These are phyloP conservation scores for Mycena kentingensis DNA, from an alignment of 768 basidiomycete species.

Conservation along the genomic window DNA sequence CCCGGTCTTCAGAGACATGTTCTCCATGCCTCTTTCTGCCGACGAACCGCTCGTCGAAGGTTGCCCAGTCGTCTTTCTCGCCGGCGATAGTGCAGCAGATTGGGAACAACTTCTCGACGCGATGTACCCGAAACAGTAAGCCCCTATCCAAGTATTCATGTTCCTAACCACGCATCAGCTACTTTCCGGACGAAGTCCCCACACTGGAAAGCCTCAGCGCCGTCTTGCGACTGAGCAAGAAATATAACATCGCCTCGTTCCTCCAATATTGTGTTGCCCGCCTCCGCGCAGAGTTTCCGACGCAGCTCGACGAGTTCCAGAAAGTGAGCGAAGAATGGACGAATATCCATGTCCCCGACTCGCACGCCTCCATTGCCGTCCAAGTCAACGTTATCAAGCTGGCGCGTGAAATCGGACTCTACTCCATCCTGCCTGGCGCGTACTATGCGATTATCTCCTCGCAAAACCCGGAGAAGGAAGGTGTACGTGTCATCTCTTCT, in stretches of 20 bases:
- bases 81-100: background rate
- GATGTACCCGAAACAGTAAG: background rate
- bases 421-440: background rate
- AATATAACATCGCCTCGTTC: background rate
- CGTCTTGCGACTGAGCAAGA: background rate
- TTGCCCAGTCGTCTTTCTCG: background rate
- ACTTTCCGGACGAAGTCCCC: background rate
- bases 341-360: background rate
- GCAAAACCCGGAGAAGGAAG: no score
- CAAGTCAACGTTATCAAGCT: background rate
- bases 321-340: background rate
- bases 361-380: background rate
- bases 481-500: no score
- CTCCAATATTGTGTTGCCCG: background rate
- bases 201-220: background rate
- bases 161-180: background rate
- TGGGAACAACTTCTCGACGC: conserved; percentile 1
- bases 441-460: background rate
- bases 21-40: conserved; percentile 10
- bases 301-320: background rate
- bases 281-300: background rate
- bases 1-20: conserved; percentile 18
- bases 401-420: background rate
- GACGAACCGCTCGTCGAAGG: background rate
- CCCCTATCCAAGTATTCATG: background rate